Conservation (phyloP, 176 grass and related monocot genomes). For the Sorghum bicolor region Sorghum_bicolor_NCBIv3 NC_012872.2:66976501-66977000, state of each 20-base stretch:
- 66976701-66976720: background rate
- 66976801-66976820: background rate
- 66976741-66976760: background rate
- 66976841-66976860: background rate
- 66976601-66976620: background rate
- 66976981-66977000: background rate
- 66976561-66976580: background rate
- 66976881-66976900: background rate
- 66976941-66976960: background rate
- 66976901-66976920: background rate
- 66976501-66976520: background rate
- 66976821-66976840: background rate
- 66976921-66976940: too few species aligned
- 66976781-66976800: background rate
- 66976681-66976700: background rate
- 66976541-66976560: background rate
- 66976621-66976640: background rate
- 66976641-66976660: background rate
- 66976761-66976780: too few species aligned
- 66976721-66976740: background rate
- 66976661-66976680: background rate
- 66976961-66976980: background rate
- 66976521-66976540: constrained; percentile 1
- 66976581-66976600: background rate
- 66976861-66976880: background rate